phyloP scores from a whole-genome alignment of 2,329 filamentous ascomycete species.

The Ploettnerulaceae sp. region DNA sequence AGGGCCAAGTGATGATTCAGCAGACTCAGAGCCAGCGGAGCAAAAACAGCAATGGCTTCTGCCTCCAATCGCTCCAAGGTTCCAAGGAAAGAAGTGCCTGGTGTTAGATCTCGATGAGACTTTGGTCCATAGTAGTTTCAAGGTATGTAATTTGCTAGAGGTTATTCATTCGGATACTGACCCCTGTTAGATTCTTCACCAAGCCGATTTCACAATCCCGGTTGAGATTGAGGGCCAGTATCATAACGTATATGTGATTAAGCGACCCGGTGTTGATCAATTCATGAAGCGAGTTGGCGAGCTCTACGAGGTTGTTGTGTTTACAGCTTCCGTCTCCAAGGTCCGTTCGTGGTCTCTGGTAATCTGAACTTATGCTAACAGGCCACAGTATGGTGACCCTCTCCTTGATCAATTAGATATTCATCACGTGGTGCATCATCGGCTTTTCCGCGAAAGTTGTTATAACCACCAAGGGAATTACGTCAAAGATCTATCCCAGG shows the following conservation, averaged over 20 bases:
- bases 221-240: slow-evolving; percentile 99
- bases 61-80: slow-evolving; percentile 73
- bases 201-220: slow-evolving; percentile 97
- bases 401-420: slow-evolving; percentile 95
- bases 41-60: slow-evolving; percentile 50
- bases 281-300: slow-evolving; percentile 99
- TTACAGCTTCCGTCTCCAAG: slow-evolving; percentile 97
- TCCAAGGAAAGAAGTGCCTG: slow-evolving; percentile 86
- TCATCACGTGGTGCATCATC: slow-evolving; percentile 91
- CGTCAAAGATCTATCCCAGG: slow-evolving; percentile 96
- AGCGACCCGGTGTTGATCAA: slow-evolving; percentile 94
- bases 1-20: slow-evolving; percentile 19
- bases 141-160: slow-evolving; percentile 52
- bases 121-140: slow-evolving; percentile 96
- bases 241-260: slow-evolving; percentile 99
- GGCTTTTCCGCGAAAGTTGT: slow-evolving; percentile 95
- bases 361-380: slow-evolving; percentile 12
- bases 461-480: slow-evolving; percentile 99
- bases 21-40: slow-evolving; percentile 26
- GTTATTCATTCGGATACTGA: neutral
- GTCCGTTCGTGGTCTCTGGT: slow-evolving; percentile 42
- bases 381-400: slow-evolving; percentile 80
- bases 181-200: slow-evolving; percentile 73
- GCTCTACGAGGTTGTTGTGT: slow-evolving; percentile 96
- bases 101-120: slow-evolving; percentile 96